Evolutionary conservation across 2,329 filamentous ascomycete genomes (phyloP).

Genomic region (Chrysosphaeria jannelii): DNA sequence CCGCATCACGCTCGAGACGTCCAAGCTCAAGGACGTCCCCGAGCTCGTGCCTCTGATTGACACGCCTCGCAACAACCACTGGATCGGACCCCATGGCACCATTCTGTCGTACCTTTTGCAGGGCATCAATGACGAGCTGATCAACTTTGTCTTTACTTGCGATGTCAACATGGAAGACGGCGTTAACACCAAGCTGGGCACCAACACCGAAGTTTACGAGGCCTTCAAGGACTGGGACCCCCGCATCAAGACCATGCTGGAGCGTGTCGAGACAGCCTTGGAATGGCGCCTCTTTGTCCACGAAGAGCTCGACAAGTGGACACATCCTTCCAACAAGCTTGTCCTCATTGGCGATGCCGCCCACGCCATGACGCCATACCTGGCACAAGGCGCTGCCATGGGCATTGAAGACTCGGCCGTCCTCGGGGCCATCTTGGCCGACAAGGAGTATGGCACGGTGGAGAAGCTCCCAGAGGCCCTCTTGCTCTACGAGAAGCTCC

Average conservation of each 20-base stretch:
- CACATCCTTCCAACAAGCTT: constrained; percentile 7
- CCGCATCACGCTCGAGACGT: constrained; percentile 11
- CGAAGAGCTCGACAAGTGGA: constrained; percentile 2
- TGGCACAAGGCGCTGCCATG: constrained; percentile 16
- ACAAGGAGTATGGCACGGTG: constrained; percentile 3
- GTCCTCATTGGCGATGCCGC: constrained; percentile 17
- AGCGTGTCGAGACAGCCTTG: constrained; percentile 1
- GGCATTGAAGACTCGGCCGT: constrained; percentile 18
- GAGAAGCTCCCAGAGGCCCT: constrained; percentile 1
- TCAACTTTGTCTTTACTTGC: constrained; percentile 4
- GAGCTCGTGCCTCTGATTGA: constrained; percentile 14
- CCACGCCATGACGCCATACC: constrained; percentile 17
- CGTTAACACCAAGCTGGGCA: constrained; percentile 2
- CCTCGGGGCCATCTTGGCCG: constrained; percentile 10
- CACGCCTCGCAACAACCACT: constrained; percentile 19
- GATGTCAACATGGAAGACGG: constrained; percentile 2
- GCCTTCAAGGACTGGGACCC: constrained; percentile 4
- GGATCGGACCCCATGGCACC: constrained; percentile 16
- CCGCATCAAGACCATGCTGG: constrained; percentile 2
- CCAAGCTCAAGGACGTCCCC: constrained; percentile 10
- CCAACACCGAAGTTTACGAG: constrained; percentile 1
- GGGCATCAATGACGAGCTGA: constrained; percentile 2
- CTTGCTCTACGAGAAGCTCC: constrained; percentile 2
- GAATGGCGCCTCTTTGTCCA: constrained; percentile 3
- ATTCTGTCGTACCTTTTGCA: constrained; percentile 2